Conservation (phyloP, 2,329 filamentous ascomycete genomes). For the Lizonia empirigonia region DNA sequence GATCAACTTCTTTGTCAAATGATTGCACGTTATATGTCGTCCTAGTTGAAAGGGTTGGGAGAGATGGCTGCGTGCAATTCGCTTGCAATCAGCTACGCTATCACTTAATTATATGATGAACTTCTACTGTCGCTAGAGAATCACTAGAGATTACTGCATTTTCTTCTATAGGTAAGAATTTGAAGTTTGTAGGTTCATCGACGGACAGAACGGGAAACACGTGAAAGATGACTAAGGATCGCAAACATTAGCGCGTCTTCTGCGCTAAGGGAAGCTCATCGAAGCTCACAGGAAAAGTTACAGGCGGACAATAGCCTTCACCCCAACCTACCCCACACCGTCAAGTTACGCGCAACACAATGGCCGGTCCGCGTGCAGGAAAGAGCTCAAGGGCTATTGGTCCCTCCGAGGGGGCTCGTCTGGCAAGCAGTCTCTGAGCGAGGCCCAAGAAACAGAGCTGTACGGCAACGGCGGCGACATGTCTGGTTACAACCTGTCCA, state of each 20-base stretch:
- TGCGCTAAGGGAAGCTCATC: conserved; percentile 13
- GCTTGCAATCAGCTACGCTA: too few relatives aligned
- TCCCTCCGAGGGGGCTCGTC: conserved; percentile 77
- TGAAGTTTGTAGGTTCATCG: too few relatives aligned
- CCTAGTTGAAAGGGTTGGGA: too few relatives aligned
- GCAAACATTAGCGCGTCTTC: conserved; percentile 12
- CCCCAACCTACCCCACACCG: conserved; percentile 14
- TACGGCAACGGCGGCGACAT: conserved; percentile 80
- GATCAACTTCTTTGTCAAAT: neutral
- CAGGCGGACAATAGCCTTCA: conserved; percentile 2
- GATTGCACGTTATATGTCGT: too few relatives aligned
- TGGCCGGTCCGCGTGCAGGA: conserved; percentile 44
- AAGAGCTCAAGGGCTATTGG: conserved; percentile 86
- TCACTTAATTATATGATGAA: neutral
- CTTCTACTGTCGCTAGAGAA: neutral
- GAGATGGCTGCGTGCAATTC: neutral
- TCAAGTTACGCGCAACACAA: conserved; percentile 35
- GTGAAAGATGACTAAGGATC: conserved; percentile 5
- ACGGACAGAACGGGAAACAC: neutral
- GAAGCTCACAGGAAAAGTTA: conserved; percentile 17
- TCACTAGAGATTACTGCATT: neutral
- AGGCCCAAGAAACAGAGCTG: conserved; percentile 84
- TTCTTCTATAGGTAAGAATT: too few relatives aligned
- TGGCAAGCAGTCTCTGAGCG: conserved; percentile 89
- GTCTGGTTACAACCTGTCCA: conserved; percentile 87